Conservation (phyloP, 331 rosid species). For the Pyracantha coccinea region DNA sequence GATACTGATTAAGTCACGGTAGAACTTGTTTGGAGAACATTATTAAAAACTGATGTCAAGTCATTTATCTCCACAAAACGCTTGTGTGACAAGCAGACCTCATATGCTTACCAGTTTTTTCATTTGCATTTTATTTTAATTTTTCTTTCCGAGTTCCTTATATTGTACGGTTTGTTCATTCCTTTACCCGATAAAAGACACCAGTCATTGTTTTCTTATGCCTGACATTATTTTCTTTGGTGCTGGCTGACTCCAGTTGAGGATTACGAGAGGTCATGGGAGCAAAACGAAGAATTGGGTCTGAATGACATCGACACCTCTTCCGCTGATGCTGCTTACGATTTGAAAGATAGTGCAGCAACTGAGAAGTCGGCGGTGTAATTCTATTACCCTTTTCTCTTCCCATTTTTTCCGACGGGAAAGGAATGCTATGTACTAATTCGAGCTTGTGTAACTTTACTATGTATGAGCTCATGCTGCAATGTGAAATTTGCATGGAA, state of each 20-base stretch:
- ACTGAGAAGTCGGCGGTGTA: not conserved
- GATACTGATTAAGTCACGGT: not conserved
- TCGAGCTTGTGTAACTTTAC: not conserved
- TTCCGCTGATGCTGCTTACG: conserved; percentile 71
- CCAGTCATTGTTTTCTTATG: not conserved
- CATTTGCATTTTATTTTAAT: not conserved
- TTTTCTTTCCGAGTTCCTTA: not conserved
- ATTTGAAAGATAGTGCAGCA: conserved; percentile 14
- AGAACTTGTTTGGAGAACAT: too few relatives aligned
- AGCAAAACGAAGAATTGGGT: conserved; percentile 91
- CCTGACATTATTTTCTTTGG: conserved; percentile 10
- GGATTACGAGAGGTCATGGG: conserved; percentile 92
- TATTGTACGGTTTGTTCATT: not conserved
- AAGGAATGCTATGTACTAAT: not conserved
- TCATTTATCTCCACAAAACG: not conserved
- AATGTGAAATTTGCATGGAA: too few relatives aligned
- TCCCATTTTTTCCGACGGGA: not conserved
- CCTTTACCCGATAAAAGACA: not conserved
- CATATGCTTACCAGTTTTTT: not conserved
- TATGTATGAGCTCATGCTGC: not conserved
- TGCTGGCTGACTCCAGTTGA: conserved; percentile 38
- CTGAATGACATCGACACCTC: conserved; percentile 90
- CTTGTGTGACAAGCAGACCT: not conserved
- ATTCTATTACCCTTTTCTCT: not conserved
- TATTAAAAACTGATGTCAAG: not conserved